A percentile compares a stretch with the other conserved stretches of the same genome.
Conservation (phyloP, 768 basidiomycete genomes). For the Clitopilus passeckerianus region DNA sequence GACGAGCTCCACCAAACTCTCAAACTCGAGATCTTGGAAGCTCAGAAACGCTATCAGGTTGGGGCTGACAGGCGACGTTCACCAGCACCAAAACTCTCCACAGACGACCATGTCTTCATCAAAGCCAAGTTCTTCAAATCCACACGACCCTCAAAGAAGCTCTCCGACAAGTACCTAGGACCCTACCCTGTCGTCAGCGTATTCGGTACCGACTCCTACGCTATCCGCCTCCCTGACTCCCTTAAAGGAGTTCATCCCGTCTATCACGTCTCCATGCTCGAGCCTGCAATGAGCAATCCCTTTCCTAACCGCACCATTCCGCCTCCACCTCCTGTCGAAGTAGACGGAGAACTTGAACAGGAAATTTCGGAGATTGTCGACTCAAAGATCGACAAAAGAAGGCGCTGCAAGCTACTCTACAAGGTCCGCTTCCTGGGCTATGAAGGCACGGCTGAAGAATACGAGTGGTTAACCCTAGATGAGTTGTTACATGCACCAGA, state of each 20-base stretch:
- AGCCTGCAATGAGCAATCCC: background rate
- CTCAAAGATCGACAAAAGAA: slow-evolving; percentile 7
- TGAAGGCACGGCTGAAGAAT: background rate
- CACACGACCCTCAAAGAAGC: background rate
- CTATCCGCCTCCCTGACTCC: background rate
- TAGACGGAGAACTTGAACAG: slow-evolving; percentile 6
- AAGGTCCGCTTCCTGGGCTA: background rate
- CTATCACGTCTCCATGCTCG: slow-evolving; percentile 21
- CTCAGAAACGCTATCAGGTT: too few species aligned
- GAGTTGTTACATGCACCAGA: background rate
- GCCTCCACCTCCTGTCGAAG: slow-evolving; percentile 4
- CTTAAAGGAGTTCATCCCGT: slow-evolving; percentile 18
- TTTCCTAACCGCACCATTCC: slow-evolving; percentile 2
- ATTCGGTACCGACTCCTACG: background rate
- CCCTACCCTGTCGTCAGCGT: background rate
- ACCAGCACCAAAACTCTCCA: too few species aligned
- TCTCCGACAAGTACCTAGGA: background rate
- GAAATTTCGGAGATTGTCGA: slow-evolving; percentile 7
- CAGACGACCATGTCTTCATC: too few species aligned
- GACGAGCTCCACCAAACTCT: slow-evolving; percentile 1
- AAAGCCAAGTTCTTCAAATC: too few species aligned
- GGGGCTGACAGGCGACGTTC: too few species aligned
- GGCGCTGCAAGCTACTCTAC: slow-evolving; percentile 2
- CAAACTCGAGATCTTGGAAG: background rate
- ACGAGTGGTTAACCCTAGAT: background rate